Base-by-base conservation (phyloP, 176 grass and related monocot species). In the Eragrostis curvula region DNA sequence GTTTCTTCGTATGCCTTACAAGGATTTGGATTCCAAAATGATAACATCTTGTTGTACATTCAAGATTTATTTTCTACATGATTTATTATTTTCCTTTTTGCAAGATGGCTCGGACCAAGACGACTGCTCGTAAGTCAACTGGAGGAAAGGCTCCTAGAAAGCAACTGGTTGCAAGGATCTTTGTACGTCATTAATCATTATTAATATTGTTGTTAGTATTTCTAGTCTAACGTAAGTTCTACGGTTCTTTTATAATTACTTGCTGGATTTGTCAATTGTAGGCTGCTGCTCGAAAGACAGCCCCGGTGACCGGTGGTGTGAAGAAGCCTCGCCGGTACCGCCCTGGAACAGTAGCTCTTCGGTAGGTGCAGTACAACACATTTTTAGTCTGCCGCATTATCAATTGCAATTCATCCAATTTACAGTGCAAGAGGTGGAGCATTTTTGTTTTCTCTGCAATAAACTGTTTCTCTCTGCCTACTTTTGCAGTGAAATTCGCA, bases 221-320 rank as follows among this genome's bases (percentile, higher is more conserved):
- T 56, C 53, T 14, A n/a, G 23, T 49, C 47, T 36, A 36, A 36
- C 32, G 32, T 36, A 36, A 4, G 32, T 36, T 2, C 32, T 36
- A 2, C 3, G 32, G 3, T 36, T 36, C 2, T 1, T 27, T 47
- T 25, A 1, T 27, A 12, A 11, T 49, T 8, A 14, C 16, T n/a
- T 50, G 27, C 7, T 29, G 3, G 17, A 1, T 71, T 50, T 49
- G n/a, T 25, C 6, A 10, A 47, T 30, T 23, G 0, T 6, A 71
- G 69, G 44, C 23, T 14, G 52, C 80, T 9, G 80, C 80, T 41
- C 80, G 80, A 48, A 82, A 73, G 53, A 72, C 68, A 7, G 80
- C 80, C 61, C 80, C 68, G 0, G 32, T 25, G 18, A 82, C 68
- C 32, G 32, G 32, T 39, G 80, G 80, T 5, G 44, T 45, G 44